Evolutionary conservation across 176 grass and related monocot species (phyloP).

Genomic region (Eleusine indica): DNA sequence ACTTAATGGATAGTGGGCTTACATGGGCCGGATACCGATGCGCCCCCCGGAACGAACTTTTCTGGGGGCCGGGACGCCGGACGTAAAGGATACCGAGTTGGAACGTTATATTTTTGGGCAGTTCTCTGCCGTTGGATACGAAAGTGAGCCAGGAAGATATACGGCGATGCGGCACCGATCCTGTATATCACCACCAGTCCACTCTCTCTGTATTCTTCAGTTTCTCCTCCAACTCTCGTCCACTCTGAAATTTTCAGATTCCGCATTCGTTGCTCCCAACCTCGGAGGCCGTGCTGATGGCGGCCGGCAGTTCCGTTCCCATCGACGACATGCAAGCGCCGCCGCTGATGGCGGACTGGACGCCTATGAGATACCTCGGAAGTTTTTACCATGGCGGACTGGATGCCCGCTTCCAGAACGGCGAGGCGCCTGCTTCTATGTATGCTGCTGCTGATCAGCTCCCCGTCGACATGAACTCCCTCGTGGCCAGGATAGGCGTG

Average conservation of each 20-base stretch:
- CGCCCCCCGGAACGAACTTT: neutral
- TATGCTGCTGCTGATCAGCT: neutral
- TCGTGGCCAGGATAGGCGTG: slow-evolving; percentile 17
- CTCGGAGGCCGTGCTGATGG: neutral
- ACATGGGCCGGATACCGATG: neutral
- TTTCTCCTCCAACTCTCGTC: neutral
- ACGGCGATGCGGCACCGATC: neutral
- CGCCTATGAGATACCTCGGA: neutral
- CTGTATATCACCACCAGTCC: neutral
- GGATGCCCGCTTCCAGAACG: neutral
- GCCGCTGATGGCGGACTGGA: neutral
- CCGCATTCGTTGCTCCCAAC: neutral
- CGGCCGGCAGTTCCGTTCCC: neutral
- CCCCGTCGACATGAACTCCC: neutral
- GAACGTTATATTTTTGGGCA: neutral
- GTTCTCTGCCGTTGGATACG: neutral
- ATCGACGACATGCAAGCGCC: neutral
- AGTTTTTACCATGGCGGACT: neutral
- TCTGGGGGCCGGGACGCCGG: neutral
- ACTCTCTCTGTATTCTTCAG: neutral
- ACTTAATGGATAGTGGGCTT: neutral
- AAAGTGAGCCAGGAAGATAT: neutral
- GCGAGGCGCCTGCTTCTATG: neutral
- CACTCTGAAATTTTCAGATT: neutral
- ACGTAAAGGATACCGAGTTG: neutral